A percentile compares a stretch with the other conserved stretches of the same genome.
Evolutionary conservation across 345 rosid species (phyloP).

Genomic region (Hibiscus mutabilis): DNA sequence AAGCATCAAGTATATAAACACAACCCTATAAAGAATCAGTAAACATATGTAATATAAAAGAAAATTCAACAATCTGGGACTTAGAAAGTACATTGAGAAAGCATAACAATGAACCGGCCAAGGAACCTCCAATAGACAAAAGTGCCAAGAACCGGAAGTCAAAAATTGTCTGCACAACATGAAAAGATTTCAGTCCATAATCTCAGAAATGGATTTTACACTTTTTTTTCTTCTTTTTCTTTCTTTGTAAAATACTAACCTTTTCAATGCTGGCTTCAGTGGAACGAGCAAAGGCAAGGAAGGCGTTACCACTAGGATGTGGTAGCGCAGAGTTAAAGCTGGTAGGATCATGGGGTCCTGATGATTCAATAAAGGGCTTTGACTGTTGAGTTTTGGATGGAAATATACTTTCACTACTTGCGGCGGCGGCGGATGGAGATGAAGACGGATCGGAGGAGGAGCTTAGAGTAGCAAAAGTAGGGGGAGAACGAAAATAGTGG

Average conservation of each 20-base stretch:
- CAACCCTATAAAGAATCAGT: constrained; percentile 45
- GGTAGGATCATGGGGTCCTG: constrained; percentile 26
- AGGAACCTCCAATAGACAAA: constrained; percentile 70
- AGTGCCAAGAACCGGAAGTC: constrained; percentile 91
- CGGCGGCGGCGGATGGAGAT: constrained; percentile 4
- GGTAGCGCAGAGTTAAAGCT: constrained; percentile 3
- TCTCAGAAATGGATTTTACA: too few species aligned
- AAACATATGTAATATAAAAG: background rate
- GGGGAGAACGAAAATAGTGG: constrained; percentile 23
- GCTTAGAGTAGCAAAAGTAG: constrained; percentile 36
- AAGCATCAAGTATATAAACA: constrained; percentile 68
- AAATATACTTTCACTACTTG: constrained; percentile 3
- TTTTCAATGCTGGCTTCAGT: constrained; percentile 70
- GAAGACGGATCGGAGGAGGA: constrained; percentile 41
- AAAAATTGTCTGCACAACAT: constrained; percentile 53
- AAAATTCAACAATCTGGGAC: background rate
- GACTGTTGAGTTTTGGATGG: constrained; percentile 7
- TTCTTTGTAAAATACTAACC: constrained; percentile 21
- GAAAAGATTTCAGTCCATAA: too few species aligned
- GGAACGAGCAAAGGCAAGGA: constrained; percentile 37
- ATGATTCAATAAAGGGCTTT: constrained; percentile 24
- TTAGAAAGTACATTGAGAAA: constrained; percentile 65
- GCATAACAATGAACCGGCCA: constrained; percentile 86
- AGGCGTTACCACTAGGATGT: too few species aligned
- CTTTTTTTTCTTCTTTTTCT: too few species aligned